A percentile compares a stretch with the other conserved stretches of the same genome.
Conservation (phyloP, 495 filamentous ascomycete genomes). For the Penicillium paxilli region DNA sequence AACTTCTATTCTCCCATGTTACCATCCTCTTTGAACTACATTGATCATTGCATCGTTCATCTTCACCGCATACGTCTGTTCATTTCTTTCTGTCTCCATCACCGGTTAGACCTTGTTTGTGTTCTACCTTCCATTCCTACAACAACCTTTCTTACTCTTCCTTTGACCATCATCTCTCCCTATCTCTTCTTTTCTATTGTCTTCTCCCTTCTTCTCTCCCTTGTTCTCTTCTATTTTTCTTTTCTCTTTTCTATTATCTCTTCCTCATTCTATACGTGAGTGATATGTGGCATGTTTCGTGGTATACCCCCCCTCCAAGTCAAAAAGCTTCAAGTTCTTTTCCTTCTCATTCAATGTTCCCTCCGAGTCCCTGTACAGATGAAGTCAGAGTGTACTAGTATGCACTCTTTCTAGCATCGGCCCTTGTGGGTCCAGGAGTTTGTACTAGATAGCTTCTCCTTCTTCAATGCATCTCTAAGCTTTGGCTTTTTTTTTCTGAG, state of each 20-base stretch:
- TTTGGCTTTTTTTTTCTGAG: background rate
- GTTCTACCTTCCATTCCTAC: constrained; percentile 1
- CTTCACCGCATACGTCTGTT: constrained; percentile 1
- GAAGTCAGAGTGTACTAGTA: constrained; percentile 4
- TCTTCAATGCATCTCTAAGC: background rate
- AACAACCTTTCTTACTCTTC: constrained; percentile 10
- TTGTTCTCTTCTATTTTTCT: background rate
- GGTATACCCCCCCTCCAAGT: constrained; percentile 32
- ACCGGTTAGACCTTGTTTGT: constrained; percentile 5
- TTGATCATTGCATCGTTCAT: background rate
- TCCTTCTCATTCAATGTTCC: constrained; percentile 9
- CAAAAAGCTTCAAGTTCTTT: constrained; percentile 25
- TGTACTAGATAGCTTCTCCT: constrained; percentile 7
- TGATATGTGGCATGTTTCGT: constrained; percentile 33
- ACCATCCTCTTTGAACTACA: constrained; percentile 1
- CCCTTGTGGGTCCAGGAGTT: constrained; percentile 12
- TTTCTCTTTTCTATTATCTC: constrained; percentile 4
- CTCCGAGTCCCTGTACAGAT: constrained; percentile 14
- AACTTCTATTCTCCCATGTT: background rate
- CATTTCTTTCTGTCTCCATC: constrained; percentile 1
- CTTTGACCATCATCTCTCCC: constrained; percentile 5
- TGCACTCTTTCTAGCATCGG: constrained; percentile 12
- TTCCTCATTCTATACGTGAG: constrained; percentile 11
- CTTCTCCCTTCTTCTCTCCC: constrained; percentile 3
- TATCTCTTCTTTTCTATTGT: background rate